Evolutionary conservation across 2,329 filamentous ascomycete species (phyloP), one percentile per base, ranked within the genome.

Genomic region (Didymella pomorum): DNA sequence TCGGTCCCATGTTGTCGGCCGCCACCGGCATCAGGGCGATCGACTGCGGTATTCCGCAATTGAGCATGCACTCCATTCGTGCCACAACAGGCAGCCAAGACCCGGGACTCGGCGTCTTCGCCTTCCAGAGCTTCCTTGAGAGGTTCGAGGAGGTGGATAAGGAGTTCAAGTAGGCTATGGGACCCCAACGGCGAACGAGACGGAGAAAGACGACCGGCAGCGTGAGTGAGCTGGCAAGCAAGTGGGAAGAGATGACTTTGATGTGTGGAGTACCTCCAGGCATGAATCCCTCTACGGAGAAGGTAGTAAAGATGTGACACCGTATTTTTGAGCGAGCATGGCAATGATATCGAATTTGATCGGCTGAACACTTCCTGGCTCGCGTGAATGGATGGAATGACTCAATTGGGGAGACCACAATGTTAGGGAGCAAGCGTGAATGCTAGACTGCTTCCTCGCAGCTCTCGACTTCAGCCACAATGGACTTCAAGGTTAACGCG

Each of bases 1-100:
- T 98, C n/a, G 95, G 95, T 0, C 95, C 95, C 0, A 93, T 93
- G 86, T 83, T 97, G 33, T 92, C 88, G 66, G 87, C 89, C 26
- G 86, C 85, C 26, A 90, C 95, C 78, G 94, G 94, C 28, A 88
- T 96, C 58, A 82, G 91, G 50, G 87, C 92, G 0, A 90, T 95
- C 47, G 94, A 98, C 74, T 92, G 91, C 0, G 94, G 94, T 14
- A 89, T 98, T 70, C 89, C 93, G 5, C 94, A 98, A 80, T 79
- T 97, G 68, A 94, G 90, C 72, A 98, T 98, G 94, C 94, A 98
- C 78, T 91, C 87, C 51, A 90, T 98, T 65, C 85, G 94, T 25
- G 94, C 94, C 0, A 97, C 93, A 0, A 96, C 92, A 0, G 94
- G 94, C 2, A 85, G 86, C 35, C 76, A 93, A 64, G 94, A 98